Base-by-base conservation (phyloP, 441 rosid species). In the Raphanus hybrid region DNA sequence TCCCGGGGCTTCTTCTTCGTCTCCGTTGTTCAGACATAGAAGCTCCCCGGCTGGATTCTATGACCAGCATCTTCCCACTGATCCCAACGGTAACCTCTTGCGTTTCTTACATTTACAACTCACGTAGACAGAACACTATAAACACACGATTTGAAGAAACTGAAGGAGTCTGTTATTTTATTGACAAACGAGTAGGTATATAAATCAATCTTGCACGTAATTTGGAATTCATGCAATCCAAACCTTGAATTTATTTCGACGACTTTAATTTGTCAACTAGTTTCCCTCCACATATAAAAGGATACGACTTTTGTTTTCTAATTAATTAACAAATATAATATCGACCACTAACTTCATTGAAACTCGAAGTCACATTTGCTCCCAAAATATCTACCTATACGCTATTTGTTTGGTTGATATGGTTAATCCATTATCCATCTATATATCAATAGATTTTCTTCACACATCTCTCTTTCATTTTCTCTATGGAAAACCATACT, bases 31-130 rank as follows among this genome's bases (percentile, higher is more conserved):
- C 58, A 72, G 99, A 68, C 99, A 95, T 45, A 84, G 87, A 70
- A 95, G 99, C 86, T 95, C 99, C 16, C 98, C 99, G 0, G 96
- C 98, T 6, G 97, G 96, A n/a, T 90, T 95, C 73, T 83, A 85
- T 27, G 76, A 80, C 68, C 79, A 79, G 35, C 23, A 82, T 78
- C 73, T 86, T 85, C 73, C 69, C 73, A 29, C 29, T 84, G 32
- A 29, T 29, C 34, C 86, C 71, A 89, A 66, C 79, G 73, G 82
- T 80, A 80, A 70, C 37, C 12, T 77, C 29, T 39, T 29, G 16
- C 2, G 18, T 11, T 62, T 67, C 39, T 62, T 68, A 15, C 29
- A 60, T 26, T 29, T 59, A 59, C 15, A 59, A 27, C 64, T 26
- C 60, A 15, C 62, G 3, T 39, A 29, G 34, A 29, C 34, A 29